phyloP scores from a whole-genome alignment of 2,329 filamentous ascomycete species.

The Fusarium scirpi region DNA sequence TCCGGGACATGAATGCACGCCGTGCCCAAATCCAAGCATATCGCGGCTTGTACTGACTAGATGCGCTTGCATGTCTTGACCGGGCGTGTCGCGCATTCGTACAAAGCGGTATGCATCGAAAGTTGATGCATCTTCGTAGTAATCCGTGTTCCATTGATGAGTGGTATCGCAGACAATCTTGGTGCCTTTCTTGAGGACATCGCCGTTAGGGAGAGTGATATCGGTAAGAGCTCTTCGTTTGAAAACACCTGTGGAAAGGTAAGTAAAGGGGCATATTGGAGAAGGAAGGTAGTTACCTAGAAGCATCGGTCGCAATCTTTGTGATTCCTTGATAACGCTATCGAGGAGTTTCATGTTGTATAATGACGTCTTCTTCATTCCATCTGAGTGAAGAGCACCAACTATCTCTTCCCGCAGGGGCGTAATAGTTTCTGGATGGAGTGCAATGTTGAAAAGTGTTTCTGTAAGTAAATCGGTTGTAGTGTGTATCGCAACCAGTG shows the following conservation, averaged over 20 bases:
- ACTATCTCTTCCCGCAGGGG: conserved; percentile 57
- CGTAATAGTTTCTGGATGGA: conserved; percentile 53
- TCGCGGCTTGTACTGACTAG: conserved; percentile 63
- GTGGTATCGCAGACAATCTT: neutral
- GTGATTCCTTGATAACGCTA: conserved; percentile 64
- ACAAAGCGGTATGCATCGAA: conserved; percentile 63
- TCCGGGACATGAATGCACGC: conserved; percentile 64
- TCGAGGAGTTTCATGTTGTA: conserved; percentile 60
- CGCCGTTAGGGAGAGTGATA: conserved; percentile 11
- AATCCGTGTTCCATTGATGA: neutral
- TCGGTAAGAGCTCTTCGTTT: neutral
- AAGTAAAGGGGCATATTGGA: accelerated
- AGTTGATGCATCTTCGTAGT: conserved; percentile 20
- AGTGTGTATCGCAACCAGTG: conserved; percentile 66
- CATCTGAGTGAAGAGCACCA: conserved; percentile 15
- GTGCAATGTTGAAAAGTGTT: conserved; percentile 52
- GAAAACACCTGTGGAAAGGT: neutral
- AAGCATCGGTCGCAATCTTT: conserved; percentile 59
- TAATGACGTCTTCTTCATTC: conserved; percentile 60
- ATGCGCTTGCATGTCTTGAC: conserved; percentile 47
- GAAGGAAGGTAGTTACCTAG: conserved; percentile 30
- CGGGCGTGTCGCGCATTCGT: conserved; percentile 53
- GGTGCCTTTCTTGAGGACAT: conserved; percentile 11
- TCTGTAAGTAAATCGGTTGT: conserved; percentile 53
- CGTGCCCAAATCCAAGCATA: conserved; percentile 67